Percentiles rank a stretch among this genome's conserved stretches.
These are phyloP conservation scores for Starmerella tilneyi DNA, from an alignment of 805 yeast species.

Conservation along the genomic window DNA sequence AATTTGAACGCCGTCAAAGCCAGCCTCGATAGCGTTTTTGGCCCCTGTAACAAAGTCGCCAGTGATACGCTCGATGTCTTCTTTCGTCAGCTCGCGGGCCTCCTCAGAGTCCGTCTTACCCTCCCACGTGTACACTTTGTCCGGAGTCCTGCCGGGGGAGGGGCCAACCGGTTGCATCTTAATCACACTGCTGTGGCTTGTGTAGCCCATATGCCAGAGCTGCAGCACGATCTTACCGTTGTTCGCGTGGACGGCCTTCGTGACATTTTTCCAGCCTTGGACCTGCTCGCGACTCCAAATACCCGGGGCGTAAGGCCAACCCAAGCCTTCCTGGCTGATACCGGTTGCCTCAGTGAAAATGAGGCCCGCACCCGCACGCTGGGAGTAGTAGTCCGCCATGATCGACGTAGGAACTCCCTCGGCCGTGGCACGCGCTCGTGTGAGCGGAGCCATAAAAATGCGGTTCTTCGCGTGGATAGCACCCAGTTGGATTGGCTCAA, in stretches of 20 bases:
- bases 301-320: slow-evolving; percentile 32
- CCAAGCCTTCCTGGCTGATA: slow-evolving; percentile 37
- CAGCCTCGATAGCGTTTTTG: slow-evolving; percentile 41
- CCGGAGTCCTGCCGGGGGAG: slow-evolving; percentile 4
- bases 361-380: slow-evolving; percentile 41
- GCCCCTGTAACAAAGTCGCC: slow-evolving; percentile 44
- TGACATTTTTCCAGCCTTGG: slow-evolving; percentile 33
- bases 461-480: slow-evolving; percentile 30
- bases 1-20: slow-evolving; percentile 56
- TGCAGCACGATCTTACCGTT: slow-evolving; percentile 21
- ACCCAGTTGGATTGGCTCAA: slow-evolving; percentile 34
- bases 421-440: slow-evolving; percentile 35
- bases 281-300: slow-evolving; percentile 29
- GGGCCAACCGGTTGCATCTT: slow-evolving; percentile 13
- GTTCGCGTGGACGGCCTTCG: slow-evolving; percentile 26
- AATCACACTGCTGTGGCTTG: slow-evolving; percentile 11
- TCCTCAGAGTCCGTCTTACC: slow-evolving; percentile 19
- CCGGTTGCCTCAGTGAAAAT: slow-evolving; percentile 50
- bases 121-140: slow-evolving; percentile 9
- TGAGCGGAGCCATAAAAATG: slow-evolving; percentile 41
- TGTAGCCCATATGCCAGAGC: slow-evolving; percentile 23
- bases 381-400: slow-evolving; percentile 42
- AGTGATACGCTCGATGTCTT: slow-evolving; percentile 39
- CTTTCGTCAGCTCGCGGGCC: slow-evolving; percentile 34
- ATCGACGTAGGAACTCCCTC: slow-evolving; percentile 38